These are phyloP conservation scores for Dictyostelium purpureum DNA, from an alignment of 78 protist species.

Conservation along the genomic window DNA sequence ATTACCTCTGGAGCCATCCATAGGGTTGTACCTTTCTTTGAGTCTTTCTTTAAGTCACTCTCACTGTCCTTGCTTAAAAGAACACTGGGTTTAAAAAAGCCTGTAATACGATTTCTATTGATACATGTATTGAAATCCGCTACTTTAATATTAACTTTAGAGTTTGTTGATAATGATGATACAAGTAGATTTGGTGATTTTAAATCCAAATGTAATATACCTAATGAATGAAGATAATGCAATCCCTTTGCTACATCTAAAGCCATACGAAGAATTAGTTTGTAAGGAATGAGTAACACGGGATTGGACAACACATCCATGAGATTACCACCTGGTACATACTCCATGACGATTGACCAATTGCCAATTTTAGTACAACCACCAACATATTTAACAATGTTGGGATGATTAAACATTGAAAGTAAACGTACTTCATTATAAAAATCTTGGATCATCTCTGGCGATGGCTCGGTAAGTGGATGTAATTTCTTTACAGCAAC, in stretches of 20 bases:
- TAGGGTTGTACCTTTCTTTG: conserved; percentile 48
- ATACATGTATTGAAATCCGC: conserved; percentile 75
- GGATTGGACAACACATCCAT: conserved; percentile 41
- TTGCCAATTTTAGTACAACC: conserved; percentile 55
- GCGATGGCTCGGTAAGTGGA: conserved; percentile 41
- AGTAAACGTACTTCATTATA: conserved; percentile 39
- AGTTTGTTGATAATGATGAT: conserved; percentile 1
- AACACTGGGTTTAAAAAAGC: conserved; percentile 9
- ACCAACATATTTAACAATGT: conserved; percentile 72
- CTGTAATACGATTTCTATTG: conserved; percentile 31
- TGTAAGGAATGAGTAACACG: conserved; percentile 1
- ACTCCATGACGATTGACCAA: conserved; percentile 71
- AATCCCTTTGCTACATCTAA: conserved; percentile 74
- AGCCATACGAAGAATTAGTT: conserved; percentile 49
- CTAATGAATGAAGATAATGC: conserved; percentile 68
- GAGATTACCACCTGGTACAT: conserved; percentile 71
- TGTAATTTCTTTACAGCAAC: conserved; percentile 62
- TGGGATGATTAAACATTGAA: conserved; percentile 68
- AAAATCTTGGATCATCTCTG: conserved; percentile 71
- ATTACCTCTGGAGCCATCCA: conserved; percentile 79
- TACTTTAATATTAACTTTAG: conserved; percentile 44
- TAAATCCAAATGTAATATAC: conserved; percentile 65
- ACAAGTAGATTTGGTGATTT: conserved; percentile 72
- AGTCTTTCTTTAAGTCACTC: background rate
- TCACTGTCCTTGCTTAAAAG: background rate